Base-by-base conservation (phyloP, 331 rosid genomes). In the Ulmus americana region DNA sequence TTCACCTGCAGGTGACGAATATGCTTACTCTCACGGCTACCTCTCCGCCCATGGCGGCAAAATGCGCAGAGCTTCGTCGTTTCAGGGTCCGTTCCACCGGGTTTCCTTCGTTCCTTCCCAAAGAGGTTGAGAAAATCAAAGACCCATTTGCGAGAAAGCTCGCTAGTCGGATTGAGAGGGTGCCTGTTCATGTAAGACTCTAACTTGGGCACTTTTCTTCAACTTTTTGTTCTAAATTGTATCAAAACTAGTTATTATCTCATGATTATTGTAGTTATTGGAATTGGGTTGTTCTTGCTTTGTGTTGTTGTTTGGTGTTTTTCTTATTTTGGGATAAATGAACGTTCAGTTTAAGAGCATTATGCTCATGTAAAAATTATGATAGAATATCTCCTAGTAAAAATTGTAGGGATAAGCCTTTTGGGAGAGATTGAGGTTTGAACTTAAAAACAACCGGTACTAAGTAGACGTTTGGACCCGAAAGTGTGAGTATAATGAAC, bases 71-170 rank as follows among this genome's bases (percentile, higher is more conserved):
- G 4, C 67, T 42, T 6, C 52, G 35, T 44, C 53, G 79, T 45
- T 59, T 69, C 67, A 56, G 59, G 8, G 80, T 76, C 40, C 15
- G 13, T 10, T 56, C 72, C 61, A 70, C 67, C 6, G 74, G 62
- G 2, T 86, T 92, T 61, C 96, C 95, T 77, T 74, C 96, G 2
- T 92, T 92, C 70, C 98, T 92, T 11, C 98, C 96, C 1, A 77
- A 64, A 28, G 55, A 85, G 39, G 76, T 89, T 11, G 68, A 86
- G 14, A 45, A 64, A 20, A 82, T 92, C 72, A 76, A 66, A 64
- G 98, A 92, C 80, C 79, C 89, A 5, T 72, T 54, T 10, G 95
- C 95, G 44, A 80, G 89, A 12, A 85, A 79, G 54, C 65, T 89
- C 39, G 96, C 98, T 48, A 12, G 83, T 59, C 76, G 98, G 45